Conservation (phyloP, 2,329 filamentous ascomycete genomes). For the Fusarium tupiense region DNA sequence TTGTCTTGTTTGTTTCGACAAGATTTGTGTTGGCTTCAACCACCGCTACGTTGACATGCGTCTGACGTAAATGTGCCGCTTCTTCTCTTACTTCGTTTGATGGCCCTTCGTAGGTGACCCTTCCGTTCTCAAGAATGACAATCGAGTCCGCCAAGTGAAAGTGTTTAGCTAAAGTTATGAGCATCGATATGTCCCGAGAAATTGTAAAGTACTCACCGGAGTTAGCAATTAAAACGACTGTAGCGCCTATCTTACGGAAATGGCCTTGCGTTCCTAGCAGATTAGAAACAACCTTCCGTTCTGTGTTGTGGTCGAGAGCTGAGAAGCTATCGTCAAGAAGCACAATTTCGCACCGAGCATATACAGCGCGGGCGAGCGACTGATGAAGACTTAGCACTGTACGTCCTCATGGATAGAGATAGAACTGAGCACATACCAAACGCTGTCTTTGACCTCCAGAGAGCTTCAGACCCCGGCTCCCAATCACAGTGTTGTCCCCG, state of each 20-base stretch:
- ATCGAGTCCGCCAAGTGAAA: background rate
- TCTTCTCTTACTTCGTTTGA: background rate
- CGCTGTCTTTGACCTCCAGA: background rate
- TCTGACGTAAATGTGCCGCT: background rate
- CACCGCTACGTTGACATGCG: accelerated
- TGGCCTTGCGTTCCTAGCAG: background rate
- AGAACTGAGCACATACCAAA: background rate
- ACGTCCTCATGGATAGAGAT: accelerated
- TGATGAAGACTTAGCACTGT: accelerated
- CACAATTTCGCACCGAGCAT: background rate
- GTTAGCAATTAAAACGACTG: background rate
- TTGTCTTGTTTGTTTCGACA: background rate
- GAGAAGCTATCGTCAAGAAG: background rate
- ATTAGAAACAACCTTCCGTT: background rate
- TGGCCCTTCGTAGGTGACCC: too few species aligned
- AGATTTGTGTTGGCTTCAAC: accelerated
- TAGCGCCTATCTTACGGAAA: background rate
- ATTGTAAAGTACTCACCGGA: background rate
- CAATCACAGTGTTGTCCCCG: background rate
- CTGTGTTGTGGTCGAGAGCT: background rate
- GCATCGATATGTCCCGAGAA: background rate
- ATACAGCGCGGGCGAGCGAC: background rate
- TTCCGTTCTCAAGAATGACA: too few species aligned
- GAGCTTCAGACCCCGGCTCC: background rate
- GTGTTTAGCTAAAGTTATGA: background rate